Evolutionary conservation across 805 yeast genomes (phyloP).

Genomic region (Myxozyma sirexii): DNA sequence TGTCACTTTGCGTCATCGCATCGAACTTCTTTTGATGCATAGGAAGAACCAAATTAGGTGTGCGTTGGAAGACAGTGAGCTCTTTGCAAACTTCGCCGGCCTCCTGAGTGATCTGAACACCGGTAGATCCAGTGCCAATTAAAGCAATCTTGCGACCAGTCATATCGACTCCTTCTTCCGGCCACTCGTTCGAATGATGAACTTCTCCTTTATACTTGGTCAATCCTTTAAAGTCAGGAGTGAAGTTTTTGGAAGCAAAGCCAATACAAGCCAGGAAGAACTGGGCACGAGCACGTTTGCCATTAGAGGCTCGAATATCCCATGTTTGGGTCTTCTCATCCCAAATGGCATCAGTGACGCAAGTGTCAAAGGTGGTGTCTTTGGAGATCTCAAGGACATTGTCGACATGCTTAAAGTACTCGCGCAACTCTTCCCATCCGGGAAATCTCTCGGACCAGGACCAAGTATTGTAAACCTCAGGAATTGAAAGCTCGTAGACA

Average conservation of each 20-base stretch:
- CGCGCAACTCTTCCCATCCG: conserved; percentile 37
- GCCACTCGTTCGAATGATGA: conserved; percentile 40
- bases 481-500: conserved; percentile 38
- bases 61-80: conserved; percentile 38
- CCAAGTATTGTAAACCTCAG: conserved; percentile 40
- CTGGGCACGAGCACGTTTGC: conserved; percentile 22
- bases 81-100: conserved; percentile 32
- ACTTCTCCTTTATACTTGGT: conserved; percentile 37
- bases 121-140: conserved; percentile 43
- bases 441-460: conserved; percentile 40
- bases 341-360: conserved; percentile 35
- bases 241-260: conserved; percentile 38
- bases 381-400: conserved; percentile 36
- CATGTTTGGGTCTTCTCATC: conserved; percentile 36
- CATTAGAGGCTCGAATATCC: conserved; percentile 35
- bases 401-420: conserved; percentile 40
- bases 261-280: conserved; percentile 29
- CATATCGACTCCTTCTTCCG: conserved; percentile 35
- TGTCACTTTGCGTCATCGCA: conserved; percentile 19
- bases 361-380: conserved; percentile 37
- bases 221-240: conserved; percentile 38
- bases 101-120: conserved; percentile 40
- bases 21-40: conserved; percentile 32
- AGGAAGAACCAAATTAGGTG: conserved; percentile 39
- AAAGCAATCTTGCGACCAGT: conserved; percentile 36